These are phyloP conservation scores for Litsea cubeba DNA, from an alignment of 164 flowering plant species.

Conservation along the genomic window DNA sequence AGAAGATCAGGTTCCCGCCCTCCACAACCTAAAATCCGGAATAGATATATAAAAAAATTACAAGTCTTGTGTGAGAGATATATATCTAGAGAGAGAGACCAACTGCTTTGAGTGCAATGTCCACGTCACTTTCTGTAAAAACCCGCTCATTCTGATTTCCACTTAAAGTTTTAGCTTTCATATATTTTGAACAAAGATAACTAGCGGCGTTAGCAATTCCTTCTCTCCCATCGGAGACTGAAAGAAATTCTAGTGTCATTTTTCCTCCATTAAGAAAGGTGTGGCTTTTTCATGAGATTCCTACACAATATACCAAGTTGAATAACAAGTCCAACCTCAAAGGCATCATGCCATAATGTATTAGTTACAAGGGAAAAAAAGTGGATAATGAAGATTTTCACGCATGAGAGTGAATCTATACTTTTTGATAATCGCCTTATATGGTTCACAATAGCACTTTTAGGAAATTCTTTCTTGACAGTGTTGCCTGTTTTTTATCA, in stretches of 20 bases:
- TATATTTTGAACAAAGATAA: conserved; percentile 43
- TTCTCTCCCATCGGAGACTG: conserved; percentile 73
- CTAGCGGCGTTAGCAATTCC: conserved; percentile 80
- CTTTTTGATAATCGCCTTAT: no score
- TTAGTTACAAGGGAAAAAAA: no score
- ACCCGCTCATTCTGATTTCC: conserved; percentile 24
- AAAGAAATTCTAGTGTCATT: conserved; percentile 57
- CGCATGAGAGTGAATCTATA: no score
- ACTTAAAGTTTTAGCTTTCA: conserved; percentile 20
- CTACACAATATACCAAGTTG: conserved; percentile 30
- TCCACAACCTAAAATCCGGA: no score
- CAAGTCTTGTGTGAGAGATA: no score
- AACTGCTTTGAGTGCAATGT: conserved; percentile 49
- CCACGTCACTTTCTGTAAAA: conserved; percentile 58
- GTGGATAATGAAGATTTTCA: no score
- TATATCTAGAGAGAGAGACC: conserved; percentile 37
- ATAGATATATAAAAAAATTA: no score
- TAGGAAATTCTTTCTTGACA: no score
- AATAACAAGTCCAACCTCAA: background rate
- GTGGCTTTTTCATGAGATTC: conserved; percentile 25
- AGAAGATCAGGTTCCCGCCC: conserved; percentile 61
- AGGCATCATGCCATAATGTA: background rate
- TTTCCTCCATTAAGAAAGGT: conserved; percentile 17
- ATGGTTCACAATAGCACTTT: no score
- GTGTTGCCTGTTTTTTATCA: no score